Evolutionary conservation across 2,329 filamentous ascomycete genomes (phyloP).

Genomic region (Alternaria tenuissima): DNA sequence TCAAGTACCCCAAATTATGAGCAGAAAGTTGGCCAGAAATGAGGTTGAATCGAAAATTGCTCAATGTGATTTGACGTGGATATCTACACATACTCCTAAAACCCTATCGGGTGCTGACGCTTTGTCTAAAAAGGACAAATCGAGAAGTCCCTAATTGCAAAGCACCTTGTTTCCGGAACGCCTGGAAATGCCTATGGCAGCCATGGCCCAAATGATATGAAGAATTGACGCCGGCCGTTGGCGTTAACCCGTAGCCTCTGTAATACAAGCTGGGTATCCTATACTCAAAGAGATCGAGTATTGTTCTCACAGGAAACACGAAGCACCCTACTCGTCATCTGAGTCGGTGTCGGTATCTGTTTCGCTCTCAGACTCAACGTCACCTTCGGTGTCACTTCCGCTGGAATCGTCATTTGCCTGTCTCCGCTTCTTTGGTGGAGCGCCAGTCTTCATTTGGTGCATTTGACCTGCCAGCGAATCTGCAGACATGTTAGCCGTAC

Average conservation of each 20-base stretch:
- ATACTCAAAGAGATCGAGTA: background rate
- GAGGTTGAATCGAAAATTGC: background rate
- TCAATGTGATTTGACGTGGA: conserved; percentile 17
- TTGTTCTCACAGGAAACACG: background rate
- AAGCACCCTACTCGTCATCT: conserved; percentile 47
- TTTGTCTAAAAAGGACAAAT: conserved; percentile 10
- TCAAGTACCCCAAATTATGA: background rate
- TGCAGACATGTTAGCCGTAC: conserved; percentile 52
- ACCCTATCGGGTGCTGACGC: conserved; percentile 3
- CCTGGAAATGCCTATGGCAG: conserved; percentile 36
- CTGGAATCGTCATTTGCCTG: conserved; percentile 68
- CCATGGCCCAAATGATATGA: conserved; percentile 6
- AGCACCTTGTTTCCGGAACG: conserved; percentile 25
- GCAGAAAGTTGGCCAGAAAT: background rate
- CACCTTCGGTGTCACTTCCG: conserved; percentile 71
- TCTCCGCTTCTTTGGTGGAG: conserved; percentile 64
- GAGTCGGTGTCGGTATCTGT: conserved; percentile 55
- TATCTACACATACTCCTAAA: conserved; percentile 21
- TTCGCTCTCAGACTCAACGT: conserved; percentile 62
- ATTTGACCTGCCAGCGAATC: conserved; percentile 92
- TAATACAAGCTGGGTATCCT: background rate
- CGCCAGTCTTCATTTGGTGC: conserved; percentile 81
- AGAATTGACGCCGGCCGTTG: background rate
- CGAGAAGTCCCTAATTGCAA: conserved; percentile 12
- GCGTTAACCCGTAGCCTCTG: background rate